These are phyloP conservation scores for Buxus sempervirens DNA, from an alignment of 164 flowering plant species.

Conservation along the genomic window DNA sequence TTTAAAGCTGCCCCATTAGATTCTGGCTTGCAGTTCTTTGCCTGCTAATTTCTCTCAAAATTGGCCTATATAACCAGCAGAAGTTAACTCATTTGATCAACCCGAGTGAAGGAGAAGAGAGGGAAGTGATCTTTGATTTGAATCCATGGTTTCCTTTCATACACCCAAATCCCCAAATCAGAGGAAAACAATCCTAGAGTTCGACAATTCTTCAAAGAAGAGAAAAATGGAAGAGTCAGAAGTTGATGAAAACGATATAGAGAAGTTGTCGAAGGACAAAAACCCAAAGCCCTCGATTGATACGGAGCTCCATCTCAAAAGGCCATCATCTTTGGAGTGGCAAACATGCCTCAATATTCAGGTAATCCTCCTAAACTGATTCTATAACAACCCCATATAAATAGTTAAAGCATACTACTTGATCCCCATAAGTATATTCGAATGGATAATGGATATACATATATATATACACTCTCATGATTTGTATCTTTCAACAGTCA, in stretches of 20 bases:
- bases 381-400: not conserved
- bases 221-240: slow-evolving; percentile 42
- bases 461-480: not conserved
- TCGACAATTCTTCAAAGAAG: slow-evolving; percentile 44
- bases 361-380: slow-evolving; percentile 31
- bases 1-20: slow-evolving; percentile 34
- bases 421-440: not conserved
- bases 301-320: slow-evolving; percentile 51
- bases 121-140: not conserved
- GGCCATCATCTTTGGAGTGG: slow-evolving; percentile 70
- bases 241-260: slow-evolving; percentile 7
- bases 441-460: not conserved
- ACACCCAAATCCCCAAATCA: slow-evolving; percentile 23
- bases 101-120: slow-evolving; percentile 5
- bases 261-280: slow-evolving; percentile 12
- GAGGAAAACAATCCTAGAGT: slow-evolving; percentile 18
- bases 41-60: slow-evolving; percentile 5
- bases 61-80: slow-evolving; percentile 32
- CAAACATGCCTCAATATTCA: slow-evolving; percentile 70
- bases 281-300: slow-evolving; percentile 16
- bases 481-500: slow-evolving; percentile 37
- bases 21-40: slow-evolving; percentile 29
- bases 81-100: slow-evolving; percentile 10
- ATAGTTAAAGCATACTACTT: not conserved
- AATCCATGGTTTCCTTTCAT: slow-evolving; percentile 58